Percentiles rank a stretch among this genome's conserved stretches.
Evolutionary conservation across 2,329 filamentous ascomycete species (phyloP).

Genomic region (Fusarium camptoceras): DNA sequence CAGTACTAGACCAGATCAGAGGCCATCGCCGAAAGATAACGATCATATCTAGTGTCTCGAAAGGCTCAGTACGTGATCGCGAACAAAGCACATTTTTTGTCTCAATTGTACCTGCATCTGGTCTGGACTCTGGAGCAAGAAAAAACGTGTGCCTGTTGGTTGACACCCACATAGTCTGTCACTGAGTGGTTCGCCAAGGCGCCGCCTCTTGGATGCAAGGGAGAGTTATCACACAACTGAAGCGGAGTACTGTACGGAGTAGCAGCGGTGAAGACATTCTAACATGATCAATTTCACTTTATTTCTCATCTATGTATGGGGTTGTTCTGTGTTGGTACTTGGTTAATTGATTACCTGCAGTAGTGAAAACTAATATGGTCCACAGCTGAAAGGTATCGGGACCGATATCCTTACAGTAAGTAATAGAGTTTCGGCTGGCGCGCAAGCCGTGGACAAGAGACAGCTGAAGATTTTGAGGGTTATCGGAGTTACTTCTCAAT

Average conservation of each 20-base stretch:
- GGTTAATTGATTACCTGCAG: conserved; percentile 8
- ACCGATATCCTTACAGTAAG: too few relatives aligned
- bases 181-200: conserved; percentile 17
- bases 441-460: conserved; percentile 3
- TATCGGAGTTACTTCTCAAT: conserved; percentile 15
- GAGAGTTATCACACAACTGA: conserved; percentile 26
- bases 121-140: background rate
- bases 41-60: conserved; percentile 3
- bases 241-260: conserved; percentile 2
- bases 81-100: conserved; percentile 18
- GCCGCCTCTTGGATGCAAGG: conserved; percentile 37
- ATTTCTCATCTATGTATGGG: background rate
- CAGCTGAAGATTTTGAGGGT: background rate
- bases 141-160: conserved; percentile 16
- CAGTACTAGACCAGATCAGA: conserved; percentile 12
- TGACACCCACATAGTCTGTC: conserved; percentile 23
- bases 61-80: conserved; percentile 10
- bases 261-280: conserved; percentile 34
- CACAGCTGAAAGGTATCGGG: conserved; percentile 1
- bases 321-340: conserved; percentile 9
- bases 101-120: conserved; percentile 17
- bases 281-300: background rate
- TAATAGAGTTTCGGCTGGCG: conserved; percentile 33
- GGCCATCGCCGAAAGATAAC: conserved; percentile 8
- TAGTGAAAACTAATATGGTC: background rate